Base-by-base conservation (phyloP, 495 filamentous ascomycete species). In the Penicillium coprophilum region DNA sequence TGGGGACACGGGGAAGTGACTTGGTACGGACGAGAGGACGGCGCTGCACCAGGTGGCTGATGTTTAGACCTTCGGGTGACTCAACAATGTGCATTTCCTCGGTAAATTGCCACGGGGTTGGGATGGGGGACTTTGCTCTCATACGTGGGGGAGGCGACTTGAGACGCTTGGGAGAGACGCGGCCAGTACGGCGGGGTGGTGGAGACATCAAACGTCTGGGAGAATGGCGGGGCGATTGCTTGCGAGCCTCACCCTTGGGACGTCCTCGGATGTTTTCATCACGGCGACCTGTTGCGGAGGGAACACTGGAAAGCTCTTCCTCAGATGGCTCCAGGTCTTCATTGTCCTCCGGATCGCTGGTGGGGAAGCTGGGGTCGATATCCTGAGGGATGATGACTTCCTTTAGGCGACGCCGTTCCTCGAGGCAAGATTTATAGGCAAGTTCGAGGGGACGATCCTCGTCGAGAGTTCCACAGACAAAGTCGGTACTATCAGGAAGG, bases 361-460 rank as follows among this genome's bases (percentile, higher is more conserved):
- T 91, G 0, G 94, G 94, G 66, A 97, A 97, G 68, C 90, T 96
- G 10, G 94, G 94, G 65, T 98, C 94, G 57, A 98, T 97, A 61
- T 98, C 95, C 61, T 97, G 94, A 40, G 94, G 92, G 24, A 90
- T 88, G 27, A 78, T 62, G 53, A 85, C 82, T 55, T 89, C 89
- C 71, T 91, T 96, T 51, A 85, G 85, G 40, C 86, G 85, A 55
- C 87, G 88, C 36, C 90, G 84, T 47, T 90, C 85, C 63, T 94
- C 89, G 53, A 94, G 78, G 59, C 87, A 89, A 11, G 89, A 90
- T 46, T 96, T 83, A 68, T 96, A 98, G 3, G 90, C 92, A 56
- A 89, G 88, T 68, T 98, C 94, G 38, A 97, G 71, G n/a, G 90
- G 88, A 48, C 90, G 87, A 67, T 98, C 94, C 68, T 98, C 94